Base-by-base conservation (phyloP, 306 rosid genomes). In the Begonia loranthoides region DNA sequence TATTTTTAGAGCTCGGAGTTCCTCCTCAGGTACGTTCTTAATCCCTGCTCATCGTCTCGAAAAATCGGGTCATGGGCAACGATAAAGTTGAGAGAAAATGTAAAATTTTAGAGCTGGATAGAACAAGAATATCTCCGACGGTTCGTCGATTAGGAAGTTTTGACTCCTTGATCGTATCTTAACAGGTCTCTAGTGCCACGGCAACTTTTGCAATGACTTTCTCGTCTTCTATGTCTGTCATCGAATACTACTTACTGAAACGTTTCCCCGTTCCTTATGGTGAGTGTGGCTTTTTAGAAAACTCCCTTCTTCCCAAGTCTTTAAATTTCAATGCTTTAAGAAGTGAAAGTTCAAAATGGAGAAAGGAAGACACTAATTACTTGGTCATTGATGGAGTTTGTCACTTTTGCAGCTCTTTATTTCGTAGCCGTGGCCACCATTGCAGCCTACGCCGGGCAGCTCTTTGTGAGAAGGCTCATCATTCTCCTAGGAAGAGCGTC, bases 181-280 rank as follows among this genome's bases (percentile, higher is more conserved):
- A 28, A 71, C 74, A 90, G 97, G 97, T 90, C 46, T 80, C 97
- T 15, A 90, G 95, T 11, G 97, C 97, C 62, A 73, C 95, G 11
- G 97, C 97, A 38, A 90, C 95, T 1, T 85, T 90, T 62, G 95
- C 86, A 56, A 90, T 85, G 97, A 80, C 79, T 45, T 90, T 90
- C 72, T 90, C 97, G 15, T 85, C 97, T 13, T 90, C 97, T 9
- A 90, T 90, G 95, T 90, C 97, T 51, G 97, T 90, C 7, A 78
- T 90, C 55, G 83, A 90, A 73, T 90, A 90, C 73, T 86, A 82
- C 61, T 76, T 90, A 22, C 73, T 90, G 17, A 73, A 72, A 58
- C 95, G 95, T 70, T 90, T 90, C 59, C 95, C 97, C 10, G 61
- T 90, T 62, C 95, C 92, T 40, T 82, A 85, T 41, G 97, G 97